Conservation (phyloP, 1,284 basidiomycete species). For the Xerocomus nothofagi region DNA sequence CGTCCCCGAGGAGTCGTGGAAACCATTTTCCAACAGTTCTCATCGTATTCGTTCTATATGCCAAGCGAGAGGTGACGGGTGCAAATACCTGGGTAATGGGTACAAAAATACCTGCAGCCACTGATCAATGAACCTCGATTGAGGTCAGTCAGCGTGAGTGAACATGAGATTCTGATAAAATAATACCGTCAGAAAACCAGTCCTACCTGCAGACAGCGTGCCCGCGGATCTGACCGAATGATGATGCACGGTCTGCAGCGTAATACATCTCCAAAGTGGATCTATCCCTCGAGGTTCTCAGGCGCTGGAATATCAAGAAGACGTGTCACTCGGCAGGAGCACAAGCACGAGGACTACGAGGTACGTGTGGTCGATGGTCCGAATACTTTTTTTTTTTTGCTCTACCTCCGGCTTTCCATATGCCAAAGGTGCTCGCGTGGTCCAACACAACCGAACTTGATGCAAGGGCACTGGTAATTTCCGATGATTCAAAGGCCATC, state of each 20-base stretch:
- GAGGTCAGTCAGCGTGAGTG: not conserved
- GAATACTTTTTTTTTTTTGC: constrained; percentile 1
- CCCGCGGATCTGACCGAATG: constrained; percentile 24
- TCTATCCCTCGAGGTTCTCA: constrained; percentile 12
- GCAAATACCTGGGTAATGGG: not conserved
- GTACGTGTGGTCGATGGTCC: constrained; percentile 12
- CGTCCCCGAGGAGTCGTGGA: constrained; percentile 18
- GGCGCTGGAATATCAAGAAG: constrained; percentile 1
- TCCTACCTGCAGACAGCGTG: constrained; percentile 24
- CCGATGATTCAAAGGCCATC: constrained; percentile 15
- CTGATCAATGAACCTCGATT: constrained; percentile 22
- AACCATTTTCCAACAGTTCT: constrained; percentile 3
- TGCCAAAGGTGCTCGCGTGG: constrained; percentile 19
- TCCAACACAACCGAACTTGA: constrained; percentile 16
- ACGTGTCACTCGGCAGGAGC: not conserved
- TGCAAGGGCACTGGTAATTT: constrained; percentile 21
- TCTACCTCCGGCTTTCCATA: constrained; percentile 4
- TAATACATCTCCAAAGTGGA: constrained; percentile 10
- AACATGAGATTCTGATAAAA: constrained; percentile 14
- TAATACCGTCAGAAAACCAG: constrained; percentile 2
- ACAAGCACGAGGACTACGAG: constrained; percentile 2
- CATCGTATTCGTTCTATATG: constrained; percentile 5
- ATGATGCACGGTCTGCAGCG: constrained; percentile 6
- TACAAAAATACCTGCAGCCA: constrained; percentile 17
- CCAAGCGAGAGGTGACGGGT: not conserved